Evolutionary conservation across 2,329 filamentous ascomycete genomes (phyloP).

Genomic region (Eurotiales sp.): DNA sequence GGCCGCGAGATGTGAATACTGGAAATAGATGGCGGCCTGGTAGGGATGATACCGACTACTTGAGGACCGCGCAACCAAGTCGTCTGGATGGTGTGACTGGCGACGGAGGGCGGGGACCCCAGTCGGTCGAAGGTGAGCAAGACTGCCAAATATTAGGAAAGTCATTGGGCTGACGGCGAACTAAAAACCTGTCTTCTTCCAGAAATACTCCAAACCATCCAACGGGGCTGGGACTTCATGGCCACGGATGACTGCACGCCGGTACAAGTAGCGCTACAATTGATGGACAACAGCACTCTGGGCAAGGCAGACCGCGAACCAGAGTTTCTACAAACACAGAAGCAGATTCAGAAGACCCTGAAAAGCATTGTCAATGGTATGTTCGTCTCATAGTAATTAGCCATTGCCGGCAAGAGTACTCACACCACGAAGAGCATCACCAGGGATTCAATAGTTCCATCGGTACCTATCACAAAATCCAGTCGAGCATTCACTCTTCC

Average conservation of each 20-base stretch:
- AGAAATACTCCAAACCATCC: conserved; percentile 75
- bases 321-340: conserved; percentile 78
- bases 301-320: conserved; percentile 84
- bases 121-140: conserved; percentile 34
- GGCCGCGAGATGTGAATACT: conserved; percentile 29
- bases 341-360: conserved; percentile 84
- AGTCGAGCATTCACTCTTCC: conserved; percentile 83
- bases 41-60: conserved; percentile 25
- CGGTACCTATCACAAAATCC: conserved; percentile 97
- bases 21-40: conserved; percentile 24
- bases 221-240: conserved; percentile 89
- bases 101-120: conserved; percentile 24
- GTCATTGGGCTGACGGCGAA: too few relatives aligned
- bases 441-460: conserved; percentile 99
- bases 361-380: conserved; percentile 84
- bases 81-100: conserved; percentile 16
- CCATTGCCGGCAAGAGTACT: not conserved
- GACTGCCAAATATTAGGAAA: too few relatives aligned
- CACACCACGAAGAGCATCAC: conserved; percentile 66
- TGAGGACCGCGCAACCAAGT: conserved; percentile 18
- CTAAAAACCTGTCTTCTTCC: too few relatives aligned
- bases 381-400: conserved; percentile 12
- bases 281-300: conserved; percentile 90
- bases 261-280: conserved; percentile 88
- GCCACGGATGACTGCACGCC: conserved; percentile 83